Base-by-base conservation (phyloP, 345 rosid species). In the Gossypium sturtianum region DNA sequence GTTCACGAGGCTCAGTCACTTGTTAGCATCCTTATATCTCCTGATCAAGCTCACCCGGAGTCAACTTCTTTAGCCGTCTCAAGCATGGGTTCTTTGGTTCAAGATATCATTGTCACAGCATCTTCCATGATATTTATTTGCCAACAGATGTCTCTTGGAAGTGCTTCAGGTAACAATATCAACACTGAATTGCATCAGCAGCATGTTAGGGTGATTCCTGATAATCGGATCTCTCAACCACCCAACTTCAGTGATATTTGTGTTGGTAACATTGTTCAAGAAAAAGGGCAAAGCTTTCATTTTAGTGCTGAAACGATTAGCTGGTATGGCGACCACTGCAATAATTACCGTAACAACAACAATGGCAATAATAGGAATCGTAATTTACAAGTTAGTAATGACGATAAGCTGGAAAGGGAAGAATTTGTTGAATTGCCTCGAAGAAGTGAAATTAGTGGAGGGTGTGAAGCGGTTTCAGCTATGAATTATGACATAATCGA, bases 71-170 rank as follows among this genome's bases (percentile, higher is more conserved):
- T 80, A 29, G 87, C 88, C 56, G 49, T 84, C 17, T 75, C 57
- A 48, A 87, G 71, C 82, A 78, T 90, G 63, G 79, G 75, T 45
- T 79, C 83, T 72, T 72, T 82, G 72, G 80, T 91, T 78, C 93
- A 90, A 80, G 94, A 90, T 48, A 84, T 91, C 65, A 87, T 90
- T 53, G 75, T 80, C 9, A 53, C 86, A 9, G 87, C 98, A 4
- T 87, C 98, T 66, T 86, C 98, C 2, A 83, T 91, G 82, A 56
- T 91, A 81, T 78, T 79, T 77, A 75, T 86, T 38, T 90, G 90
- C 84, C 97, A 93, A 62, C 96, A 91, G 67, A 83, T 87, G 81
- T 71, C 80, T 7, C 47, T 20, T 45, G 72, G 51, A 8, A 29
- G 66, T 27, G n/a, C 76, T 17, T 10, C 81, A 44, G 80, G 61